Base-by-base conservation (phyloP, 2,329 filamentous ascomycete species). In the Fusarium nelsonii region DNA sequence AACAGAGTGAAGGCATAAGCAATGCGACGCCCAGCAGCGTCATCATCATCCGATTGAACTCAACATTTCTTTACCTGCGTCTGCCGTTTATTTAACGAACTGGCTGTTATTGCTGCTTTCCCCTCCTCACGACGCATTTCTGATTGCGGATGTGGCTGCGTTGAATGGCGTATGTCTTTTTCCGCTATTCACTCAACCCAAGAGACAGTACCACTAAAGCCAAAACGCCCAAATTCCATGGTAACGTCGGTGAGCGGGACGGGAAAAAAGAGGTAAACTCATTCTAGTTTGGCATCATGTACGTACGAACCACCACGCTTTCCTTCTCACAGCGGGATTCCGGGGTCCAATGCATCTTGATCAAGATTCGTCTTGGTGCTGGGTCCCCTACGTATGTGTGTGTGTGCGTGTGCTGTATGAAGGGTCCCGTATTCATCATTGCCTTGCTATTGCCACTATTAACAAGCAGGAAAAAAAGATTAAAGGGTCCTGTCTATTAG, bases 161-260 rank as follows among this genome's bases (percentile, higher is more conserved):
- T 64, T 12, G 30, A 9, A 64, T 64, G 61, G 65, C 52, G 52
- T 69, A 44, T 44, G 30, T 30, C 8, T 30, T 8, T 15, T 28
- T 43, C 37, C 37, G 33, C 54, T 39, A 39, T 50, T 48, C 36
- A 51, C 23, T 62, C 59, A 52, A 23, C 23, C 23, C 23, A 23
- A 23, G 23, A 40, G 46, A 40, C 53, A 53, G 60, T 23, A 7
- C 43, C 7, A 26, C 39, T 30, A 48, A 23, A 36, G 20, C 30
- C 45, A 39, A n/a, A 20, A 20, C 23, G 15, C 48, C 37, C 23
- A 23, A 40, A 32, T 12, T 32, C 45, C 50, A 60, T 53, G 41
- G 65, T 45, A 68, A 68, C 65, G 43, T 69, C 66, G 65, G 65
- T 69, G 66, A 69, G 56, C 46, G 44, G 34, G 39, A 58, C n/a